Evolutionary conservation across 2,329 filamentous ascomycete species (phyloP).

Genomic region (Aureobasidium sp.): DNA sequence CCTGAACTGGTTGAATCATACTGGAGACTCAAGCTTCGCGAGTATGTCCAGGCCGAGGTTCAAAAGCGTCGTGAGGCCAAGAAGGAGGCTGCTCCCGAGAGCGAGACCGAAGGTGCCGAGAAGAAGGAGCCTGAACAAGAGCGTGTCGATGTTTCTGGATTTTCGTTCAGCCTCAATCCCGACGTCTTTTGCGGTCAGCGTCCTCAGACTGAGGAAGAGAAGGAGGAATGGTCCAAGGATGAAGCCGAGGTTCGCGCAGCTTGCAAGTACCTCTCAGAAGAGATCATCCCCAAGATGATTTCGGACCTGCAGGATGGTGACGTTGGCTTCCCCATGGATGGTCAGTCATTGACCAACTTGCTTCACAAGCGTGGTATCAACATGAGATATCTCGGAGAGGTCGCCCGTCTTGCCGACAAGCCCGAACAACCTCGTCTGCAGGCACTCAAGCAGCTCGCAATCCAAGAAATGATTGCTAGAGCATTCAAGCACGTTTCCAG

Average conservation of each 20-base stretch:
- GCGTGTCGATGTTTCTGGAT: conserved; percentile 76
- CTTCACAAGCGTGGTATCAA: conserved; percentile 98
- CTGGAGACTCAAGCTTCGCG: conserved; percentile 75
- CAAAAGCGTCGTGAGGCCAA: conserved; percentile 46
- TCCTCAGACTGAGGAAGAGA: conserved; percentile 85
- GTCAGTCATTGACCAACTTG: conserved; percentile 77
- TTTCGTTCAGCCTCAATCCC: conserved; percentile 83
- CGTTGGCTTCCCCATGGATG: conserved; percentile 97
- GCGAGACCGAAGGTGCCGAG: conserved; percentile 22
- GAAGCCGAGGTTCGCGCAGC: conserved; percentile 82
- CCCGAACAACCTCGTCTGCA: conserved; percentile 61
- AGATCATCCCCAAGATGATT: conserved; percentile 75
- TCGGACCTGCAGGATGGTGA: conserved; percentile 86
- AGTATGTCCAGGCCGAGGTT: conserved; percentile 76
- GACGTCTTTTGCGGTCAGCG: conserved; percentile 91
- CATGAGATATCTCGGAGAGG: conserved; percentile 83
- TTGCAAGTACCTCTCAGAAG: conserved; percentile 66
- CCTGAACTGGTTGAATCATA: conserved; percentile 84
- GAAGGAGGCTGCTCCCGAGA: conserved; percentile 23
- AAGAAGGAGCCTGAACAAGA: conserved; percentile 42
- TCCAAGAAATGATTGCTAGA: conserved; percentile 92
- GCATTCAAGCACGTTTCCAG: conserved; percentile 89
- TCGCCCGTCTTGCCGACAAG: conserved; percentile 57
- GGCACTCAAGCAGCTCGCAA: conserved; percentile 66
- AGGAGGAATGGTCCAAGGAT: conserved; percentile 70